Base-by-base conservation (phyloP, 306 rosid species). In the Boehmeria nivea region DNA sequence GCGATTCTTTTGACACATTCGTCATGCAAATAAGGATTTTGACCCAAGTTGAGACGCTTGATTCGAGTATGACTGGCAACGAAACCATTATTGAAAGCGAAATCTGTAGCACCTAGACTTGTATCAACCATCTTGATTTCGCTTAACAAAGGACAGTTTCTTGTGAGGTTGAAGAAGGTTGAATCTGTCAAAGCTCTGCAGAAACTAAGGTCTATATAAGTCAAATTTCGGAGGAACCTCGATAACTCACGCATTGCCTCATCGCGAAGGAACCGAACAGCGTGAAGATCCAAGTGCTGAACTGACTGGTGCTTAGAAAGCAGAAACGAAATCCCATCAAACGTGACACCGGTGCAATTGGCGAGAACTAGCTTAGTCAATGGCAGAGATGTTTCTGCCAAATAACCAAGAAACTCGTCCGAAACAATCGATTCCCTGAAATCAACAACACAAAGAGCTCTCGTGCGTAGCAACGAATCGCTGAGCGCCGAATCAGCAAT, bases 361-460 rank as follows among this genome's bases (percentile, higher is more conserved):
- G 57, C 54, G 14, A 85, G 79, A 25, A 63, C 49, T 24, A 88
- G 77, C 66, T 78, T 83, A 58, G 56, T 78, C 67, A 85, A 16
- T 37, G 95, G 84, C 47, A 80, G 73, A 62, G 62, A 27, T 39
- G 73, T 71, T 52, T 64, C 81, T 7, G 83, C 87, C 2, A 88
- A 25, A 12, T 61, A 59, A 27, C 36, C 44, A 2, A 88, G 86
- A 50, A 81, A 57, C 26, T 74, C 78, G 61, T 85, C 81, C 9
- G 85, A 56, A 47, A 89, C 55, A 40, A 12, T 2, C 0, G 69
- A 72, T 6, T 4, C 16, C 1, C 63, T 51, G 18, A 88, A 64
- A 40, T 78, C 76, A 56, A 88, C 59, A 60, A 53, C 51, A 18
- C 40, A 64, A 22, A 88, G 65, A 15, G 59, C 58, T 44, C 67